These are phyloP conservation scores for Pisolithus tinctorius DNA, from an alignment of 768 basidiomycete genomes.

Conservation along the genomic window DNA sequence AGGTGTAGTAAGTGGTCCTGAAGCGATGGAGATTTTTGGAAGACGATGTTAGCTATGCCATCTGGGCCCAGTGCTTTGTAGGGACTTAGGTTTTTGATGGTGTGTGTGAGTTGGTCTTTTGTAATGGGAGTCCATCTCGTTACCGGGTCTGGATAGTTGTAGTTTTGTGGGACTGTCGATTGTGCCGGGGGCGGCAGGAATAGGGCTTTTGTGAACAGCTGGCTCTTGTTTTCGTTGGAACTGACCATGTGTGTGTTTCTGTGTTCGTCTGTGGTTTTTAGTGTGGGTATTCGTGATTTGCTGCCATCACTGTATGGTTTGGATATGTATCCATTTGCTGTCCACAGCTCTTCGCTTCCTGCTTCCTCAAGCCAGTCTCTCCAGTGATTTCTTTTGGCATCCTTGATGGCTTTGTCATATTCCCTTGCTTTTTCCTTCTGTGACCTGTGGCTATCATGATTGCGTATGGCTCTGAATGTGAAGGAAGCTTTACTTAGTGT, in stretches of 20 bases:
- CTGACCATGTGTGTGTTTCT: neutral
- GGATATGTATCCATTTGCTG: no score
- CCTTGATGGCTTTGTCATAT: conserved; percentile 19
- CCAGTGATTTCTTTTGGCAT: conserved; percentile 14
- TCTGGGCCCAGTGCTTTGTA: conserved; percentile 22
- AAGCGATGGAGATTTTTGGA: conserved; percentile 12
- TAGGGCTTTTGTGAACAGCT: conserved; percentile 15
- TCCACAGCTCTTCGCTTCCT: conserved; percentile 10
- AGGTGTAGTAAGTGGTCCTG: no score
- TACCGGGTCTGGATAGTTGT: neutral
- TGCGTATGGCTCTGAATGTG: neutral
- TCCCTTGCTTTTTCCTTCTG: neutral
- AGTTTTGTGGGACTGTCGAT: neutral
- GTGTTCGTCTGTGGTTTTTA: neutral
- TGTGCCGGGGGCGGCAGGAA: conserved; percentile 14
- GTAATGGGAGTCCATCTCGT: conserved; percentile 3
- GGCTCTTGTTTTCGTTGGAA: conserved; percentile 16
- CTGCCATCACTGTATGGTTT: conserved; percentile 9
- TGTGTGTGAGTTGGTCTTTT: conserved; percentile 1
- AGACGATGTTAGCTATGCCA: conserved; percentile 20
- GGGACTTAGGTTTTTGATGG: conserved; percentile 7
- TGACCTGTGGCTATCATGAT: conserved; percentile 21
- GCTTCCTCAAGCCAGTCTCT: conserved; percentile 21
- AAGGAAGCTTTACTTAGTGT: conserved; percentile 7
- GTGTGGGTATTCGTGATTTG: neutral